Conservation (phyloP, 805 yeast species). For the Soucietia sequanensis region DNA sequence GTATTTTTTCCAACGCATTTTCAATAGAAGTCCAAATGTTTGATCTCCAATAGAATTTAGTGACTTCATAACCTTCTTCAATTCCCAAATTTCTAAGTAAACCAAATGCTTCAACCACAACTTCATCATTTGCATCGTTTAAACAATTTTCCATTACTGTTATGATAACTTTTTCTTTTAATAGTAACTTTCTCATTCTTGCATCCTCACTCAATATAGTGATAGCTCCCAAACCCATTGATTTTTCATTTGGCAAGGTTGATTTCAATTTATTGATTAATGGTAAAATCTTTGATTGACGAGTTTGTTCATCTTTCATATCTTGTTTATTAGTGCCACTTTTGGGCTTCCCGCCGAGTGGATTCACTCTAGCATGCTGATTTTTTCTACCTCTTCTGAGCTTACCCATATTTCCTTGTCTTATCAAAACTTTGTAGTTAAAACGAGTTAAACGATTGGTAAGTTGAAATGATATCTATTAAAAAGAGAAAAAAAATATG, state of each 20-base stretch:
- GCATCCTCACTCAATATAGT: slow-evolving; percentile 70
- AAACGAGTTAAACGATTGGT: not conserved
- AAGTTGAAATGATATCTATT: not conserved
- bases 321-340: slow-evolving; percentile 14
- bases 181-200: slow-evolving; percentile 55
- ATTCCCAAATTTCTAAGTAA: slow-evolving; percentile 74
- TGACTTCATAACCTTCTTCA: slow-evolving; percentile 86
- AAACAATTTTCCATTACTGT: slow-evolving; percentile 62
- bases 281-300: slow-evolving; percentile 62
- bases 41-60: slow-evolving; percentile 72
- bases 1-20: slow-evolving; percentile 49
- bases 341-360: slow-evolving; percentile 26
- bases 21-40: slow-evolving; percentile 68
- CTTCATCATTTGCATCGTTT: slow-evolving; percentile 67
- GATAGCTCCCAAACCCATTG: slow-evolving; percentile 75
- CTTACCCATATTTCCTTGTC: slow-evolving; percentile 60
- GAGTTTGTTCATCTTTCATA: slow-evolving; percentile 45
- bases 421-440: not conserved
- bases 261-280: slow-evolving; percentile 64
- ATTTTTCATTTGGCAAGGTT: slow-evolving; percentile 65
- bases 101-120: slow-evolving; percentile 79
- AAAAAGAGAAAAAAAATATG: slow-evolving; percentile 1
- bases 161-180: slow-evolving; percentile 71
- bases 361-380: slow-evolving; percentile 34
- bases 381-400: slow-evolving; percentile 58